Evolutionary conservation across 805 yeast genomes (phyloP), one percentile per base, ranked within the genome.

Genomic region (Yarrowia sp.): DNA sequence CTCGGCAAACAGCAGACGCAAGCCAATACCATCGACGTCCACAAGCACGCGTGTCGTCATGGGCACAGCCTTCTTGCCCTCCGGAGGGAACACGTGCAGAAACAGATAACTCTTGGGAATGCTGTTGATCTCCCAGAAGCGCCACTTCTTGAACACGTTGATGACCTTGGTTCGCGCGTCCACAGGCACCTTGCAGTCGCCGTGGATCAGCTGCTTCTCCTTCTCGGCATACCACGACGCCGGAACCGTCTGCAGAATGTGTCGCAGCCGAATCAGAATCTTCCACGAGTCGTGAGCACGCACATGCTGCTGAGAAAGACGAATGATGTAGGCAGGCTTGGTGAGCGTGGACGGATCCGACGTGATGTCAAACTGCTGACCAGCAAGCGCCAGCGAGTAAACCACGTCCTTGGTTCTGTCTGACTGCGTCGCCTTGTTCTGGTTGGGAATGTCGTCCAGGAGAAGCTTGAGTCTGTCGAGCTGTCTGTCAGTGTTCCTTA

Each of bases 331-430:
- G 0, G 97, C 87, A 0, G 97, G 97, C 58, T 90, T 86, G 1
- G 97, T 92, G 59, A 93, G 80, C 18, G 91, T 97, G 6, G 89
- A 84, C 0, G 98, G 96, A 68, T 94, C 98, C 65, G 88, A 88
- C 55, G 84, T 84, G 42, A 91, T 81, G 29, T 80, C 79, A 67
- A 73, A 80, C 22, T 69, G 68, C 29, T 76, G 80, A 53, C 85
- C 81, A 4, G 85, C 84, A 8, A 71, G 66, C 1, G 83, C 76
- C 21, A 81, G 65, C 44, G 75, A 73, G 42, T 80, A 76, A 4
- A 83, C 69, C 4, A 81, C 65, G 46, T 76, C 77, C 42, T 27
- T 49, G 22, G 25, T 39, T 22, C 61, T 9, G 3, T 55, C 61
- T 2, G 47, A 25, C 25, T 38, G 36, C 2, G 47, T 38, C 4